phyloP scores from a whole-genome alignment of 306 rosid genomes.

The Styphnolobium japonicum region DNA sequence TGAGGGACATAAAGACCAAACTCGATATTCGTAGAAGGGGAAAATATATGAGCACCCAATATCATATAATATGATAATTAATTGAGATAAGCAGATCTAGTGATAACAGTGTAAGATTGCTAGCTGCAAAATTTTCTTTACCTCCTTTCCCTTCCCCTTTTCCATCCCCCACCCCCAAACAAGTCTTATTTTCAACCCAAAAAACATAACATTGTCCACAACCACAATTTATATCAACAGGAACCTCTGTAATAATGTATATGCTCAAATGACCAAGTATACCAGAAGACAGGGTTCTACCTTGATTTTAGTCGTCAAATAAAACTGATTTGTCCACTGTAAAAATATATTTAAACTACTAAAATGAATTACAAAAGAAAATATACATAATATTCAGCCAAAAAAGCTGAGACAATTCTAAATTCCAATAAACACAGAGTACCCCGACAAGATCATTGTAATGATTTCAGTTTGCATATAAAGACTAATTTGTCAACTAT shows the following conservation, averaged over 20 bases:
- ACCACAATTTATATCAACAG: not conserved
- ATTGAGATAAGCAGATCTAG: not conserved
- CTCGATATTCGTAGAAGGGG: not conserved
- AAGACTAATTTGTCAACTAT: not conserved
- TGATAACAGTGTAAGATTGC: too few relatives aligned
- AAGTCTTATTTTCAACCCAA: not conserved
- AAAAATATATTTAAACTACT: not conserved
- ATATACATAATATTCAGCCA: not conserved
- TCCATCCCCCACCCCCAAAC: too few relatives aligned
- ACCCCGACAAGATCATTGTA: not conserved
- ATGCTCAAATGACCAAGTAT: not conserved
- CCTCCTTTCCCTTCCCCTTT: too few relatives aligned
- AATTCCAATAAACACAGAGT: not conserved
- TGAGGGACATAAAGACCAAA: not conserved
- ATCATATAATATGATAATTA: too few relatives aligned
- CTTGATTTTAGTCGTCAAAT: not conserved
- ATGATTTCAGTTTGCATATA: not conserved
- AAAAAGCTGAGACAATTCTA: not conserved
- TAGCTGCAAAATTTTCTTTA: too few relatives aligned
- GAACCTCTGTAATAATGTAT: not conserved
- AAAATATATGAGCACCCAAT: too few relatives aligned
- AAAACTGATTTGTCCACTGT: not conserved
- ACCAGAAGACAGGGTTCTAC: not conserved
- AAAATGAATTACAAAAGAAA: not conserved
- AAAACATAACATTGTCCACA: not conserved